Conservation (phyloP, 805 yeast genomes). For the Barnettozyma californica region DNA sequence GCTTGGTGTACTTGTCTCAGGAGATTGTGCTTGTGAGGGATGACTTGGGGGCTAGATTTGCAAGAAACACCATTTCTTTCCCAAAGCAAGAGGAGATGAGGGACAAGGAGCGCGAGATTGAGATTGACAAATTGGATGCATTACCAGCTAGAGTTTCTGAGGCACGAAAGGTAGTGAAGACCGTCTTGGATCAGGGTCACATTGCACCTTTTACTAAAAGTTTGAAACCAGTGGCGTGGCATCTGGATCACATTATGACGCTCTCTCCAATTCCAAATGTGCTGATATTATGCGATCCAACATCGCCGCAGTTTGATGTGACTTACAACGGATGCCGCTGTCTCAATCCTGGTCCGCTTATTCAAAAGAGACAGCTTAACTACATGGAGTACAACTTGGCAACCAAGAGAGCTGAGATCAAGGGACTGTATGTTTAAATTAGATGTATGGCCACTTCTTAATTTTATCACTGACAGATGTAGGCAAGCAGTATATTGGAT, state of each 20-base stretch:
- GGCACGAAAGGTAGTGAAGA: conserved; percentile 68
- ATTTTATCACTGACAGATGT: conserved; percentile 28
- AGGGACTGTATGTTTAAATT: conserved; percentile 38
- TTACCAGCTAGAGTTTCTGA: conserved; percentile 46
- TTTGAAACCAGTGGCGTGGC: conserved; percentile 62
- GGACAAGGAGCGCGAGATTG: conserved; percentile 6
- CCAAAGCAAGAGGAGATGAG: conserved; percentile 28
- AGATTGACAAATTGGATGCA: conserved; percentile 30
- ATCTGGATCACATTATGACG: conserved; percentile 61
- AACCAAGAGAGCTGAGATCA: conserved; percentile 43
- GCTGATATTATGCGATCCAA: conserved; percentile 59
- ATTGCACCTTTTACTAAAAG: conserved; percentile 70
- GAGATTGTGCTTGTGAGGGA: conserved; percentile 75
- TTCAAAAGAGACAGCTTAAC: conserved; percentile 43
- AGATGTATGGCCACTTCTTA: conserved; percentile 31
- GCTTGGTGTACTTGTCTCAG: conserved; percentile 75
- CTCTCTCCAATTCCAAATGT: conserved; percentile 76
- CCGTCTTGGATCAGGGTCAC: conserved; percentile 82
- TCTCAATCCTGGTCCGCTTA: conserved; percentile 61
- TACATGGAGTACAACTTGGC: conserved; percentile 74
- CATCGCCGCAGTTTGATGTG: conserved; percentile 66
- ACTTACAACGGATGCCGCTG: conserved; percentile 81
- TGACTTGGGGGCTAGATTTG: conserved; percentile 63
- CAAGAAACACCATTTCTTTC: conserved; percentile 61
- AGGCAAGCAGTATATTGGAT: conserved; percentile 89